Conservation (phyloP, 2,329 filamentous ascomycete species). For the Pyrenochaeta sp. region DNA sequence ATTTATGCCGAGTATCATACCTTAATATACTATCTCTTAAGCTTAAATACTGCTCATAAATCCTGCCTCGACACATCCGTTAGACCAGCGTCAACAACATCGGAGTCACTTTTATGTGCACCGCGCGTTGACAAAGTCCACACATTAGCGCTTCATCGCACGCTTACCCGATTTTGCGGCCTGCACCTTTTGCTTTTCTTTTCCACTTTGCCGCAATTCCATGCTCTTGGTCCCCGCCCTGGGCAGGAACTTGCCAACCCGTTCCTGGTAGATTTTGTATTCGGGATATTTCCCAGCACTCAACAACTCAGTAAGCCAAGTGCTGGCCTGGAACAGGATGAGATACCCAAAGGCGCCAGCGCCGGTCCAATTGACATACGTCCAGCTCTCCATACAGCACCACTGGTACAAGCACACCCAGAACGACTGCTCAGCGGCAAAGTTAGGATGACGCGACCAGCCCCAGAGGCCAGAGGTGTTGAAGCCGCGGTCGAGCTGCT, state of each 20-base stretch:
- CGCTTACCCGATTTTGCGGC: slow-evolving; percentile 31
- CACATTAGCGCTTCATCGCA: slow-evolving; percentile 14
- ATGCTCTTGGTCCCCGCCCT: slow-evolving; percentile 49
- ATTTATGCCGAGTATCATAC: neutral
- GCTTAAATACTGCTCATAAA: neutral
- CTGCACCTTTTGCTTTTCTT: slow-evolving; percentile 31
- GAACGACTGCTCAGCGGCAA: slow-evolving; percentile 87
- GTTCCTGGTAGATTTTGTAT: slow-evolving; percentile 82
- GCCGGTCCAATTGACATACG: slow-evolving; percentile 79
- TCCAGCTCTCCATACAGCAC: slow-evolving; percentile 77
- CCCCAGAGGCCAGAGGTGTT: slow-evolving; percentile 84
- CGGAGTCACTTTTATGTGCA: neutral
- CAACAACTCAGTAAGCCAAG: slow-evolving; percentile 84
- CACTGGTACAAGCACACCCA: slow-evolving; percentile 92
- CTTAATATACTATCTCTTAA: neutral
- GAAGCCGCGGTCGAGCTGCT: slow-evolving; percentile 90
- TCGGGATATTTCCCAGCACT: slow-evolving; percentile 85
- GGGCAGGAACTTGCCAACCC: slow-evolving; percentile 86
- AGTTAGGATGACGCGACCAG: slow-evolving; percentile 93
- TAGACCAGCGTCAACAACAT: neutral
- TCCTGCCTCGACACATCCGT: neutral
- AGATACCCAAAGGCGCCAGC: slow-evolving; percentile 75
- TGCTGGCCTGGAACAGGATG: slow-evolving; percentile 87
- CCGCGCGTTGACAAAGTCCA: neutral
- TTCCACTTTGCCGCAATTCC: slow-evolving; percentile 32